Evolutionary conservation across 371 early-diverging fungal genomes (phyloP).

Genomic region (Circinella minor): DNA sequence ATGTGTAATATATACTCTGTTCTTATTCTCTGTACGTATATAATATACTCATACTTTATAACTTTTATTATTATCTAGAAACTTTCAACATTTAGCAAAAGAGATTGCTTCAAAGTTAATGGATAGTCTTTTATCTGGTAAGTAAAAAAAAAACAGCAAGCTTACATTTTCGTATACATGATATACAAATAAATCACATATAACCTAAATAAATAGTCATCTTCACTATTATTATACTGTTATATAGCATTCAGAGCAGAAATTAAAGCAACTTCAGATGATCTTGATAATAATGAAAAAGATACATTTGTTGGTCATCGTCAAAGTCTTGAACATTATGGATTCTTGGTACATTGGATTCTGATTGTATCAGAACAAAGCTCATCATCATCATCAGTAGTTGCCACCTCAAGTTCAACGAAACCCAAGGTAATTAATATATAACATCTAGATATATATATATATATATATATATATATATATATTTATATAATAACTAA

Average conservation of each 20-base stretch:
- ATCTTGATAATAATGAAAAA: conserved; percentile 66
- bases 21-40: too few relatives aligned
- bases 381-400: conserved; percentile 42
- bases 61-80: conserved; percentile 16
- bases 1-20: conserved; percentile 14
- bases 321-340: conserved; percentile 74
- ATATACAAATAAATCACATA: too few relatives aligned
- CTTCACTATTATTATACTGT: conserved; percentile 1
- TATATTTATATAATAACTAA: too few relatives aligned
- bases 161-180: too few relatives aligned
- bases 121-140: conserved; percentile 73
- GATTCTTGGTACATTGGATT: conserved; percentile 77
- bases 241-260: conserved; percentile 68
- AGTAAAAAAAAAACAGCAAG: background rate
- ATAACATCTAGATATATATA: too few relatives aligned
- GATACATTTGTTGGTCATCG: conserved; percentile 71
- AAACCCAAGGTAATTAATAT: conserved; percentile 15
- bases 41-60: background rate
- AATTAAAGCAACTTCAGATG: conserved; percentile 58
- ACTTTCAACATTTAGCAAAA: conserved; percentile 38
- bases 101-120: conserved; percentile 45
- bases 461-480: too few relatives aligned
- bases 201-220: too few relatives aligned
- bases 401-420: conserved; percentile 14
- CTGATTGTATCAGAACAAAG: conserved; percentile 67